Evolutionary conservation across 2,329 filamentous ascomycete species (phyloP).

Genomic region (Colletotrichum ledebouriae): DNA sequence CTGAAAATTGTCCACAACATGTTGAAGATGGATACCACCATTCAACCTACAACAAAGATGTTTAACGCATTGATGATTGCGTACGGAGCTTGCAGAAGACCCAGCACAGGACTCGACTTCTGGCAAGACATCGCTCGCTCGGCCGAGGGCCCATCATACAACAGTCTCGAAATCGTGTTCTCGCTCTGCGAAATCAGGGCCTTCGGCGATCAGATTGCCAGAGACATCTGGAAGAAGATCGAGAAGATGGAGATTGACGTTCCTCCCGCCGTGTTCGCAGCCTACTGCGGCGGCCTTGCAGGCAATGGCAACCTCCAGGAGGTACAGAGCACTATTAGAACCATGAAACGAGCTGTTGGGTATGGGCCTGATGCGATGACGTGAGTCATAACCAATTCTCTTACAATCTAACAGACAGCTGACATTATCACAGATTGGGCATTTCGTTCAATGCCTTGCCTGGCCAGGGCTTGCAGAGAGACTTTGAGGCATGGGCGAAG

Average conservation of each 20-base stretch:
- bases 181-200: conserved; percentile 78
- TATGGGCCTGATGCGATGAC: conserved; percentile 76
- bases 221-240: conserved; percentile 79
- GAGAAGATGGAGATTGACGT: conserved; percentile 83
- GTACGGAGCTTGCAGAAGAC: conserved; percentile 77
- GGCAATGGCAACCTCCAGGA: conserved; percentile 79
- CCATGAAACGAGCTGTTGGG: conserved; percentile 76
- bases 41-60: conserved; percentile 81
- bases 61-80: conserved; percentile 91
- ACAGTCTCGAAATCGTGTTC: conserved; percentile 84
- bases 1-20: conserved; percentile 89
- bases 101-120: conserved; percentile 78
- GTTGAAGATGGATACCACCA: conserved; percentile 89
- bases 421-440: conserved; percentile 69
- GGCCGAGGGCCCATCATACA: conserved; percentile 87
- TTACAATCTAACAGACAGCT: conserved; percentile 4
- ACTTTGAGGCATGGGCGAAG: conserved; percentile 82
- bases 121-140: conserved; percentile 89
- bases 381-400: conserved; percentile 64
- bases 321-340: conserved; percentile 74
- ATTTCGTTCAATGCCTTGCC: conserved; percentile 82
- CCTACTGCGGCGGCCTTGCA: conserved; percentile 82
- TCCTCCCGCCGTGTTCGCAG: conserved; percentile 78
- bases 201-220: conserved; percentile 70
- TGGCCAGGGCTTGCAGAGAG: conserved; percentile 73